Evolutionary conservation across 2,329 filamentous ascomycete species (phyloP).

Genomic region (Davidsoniella australis): DNA sequence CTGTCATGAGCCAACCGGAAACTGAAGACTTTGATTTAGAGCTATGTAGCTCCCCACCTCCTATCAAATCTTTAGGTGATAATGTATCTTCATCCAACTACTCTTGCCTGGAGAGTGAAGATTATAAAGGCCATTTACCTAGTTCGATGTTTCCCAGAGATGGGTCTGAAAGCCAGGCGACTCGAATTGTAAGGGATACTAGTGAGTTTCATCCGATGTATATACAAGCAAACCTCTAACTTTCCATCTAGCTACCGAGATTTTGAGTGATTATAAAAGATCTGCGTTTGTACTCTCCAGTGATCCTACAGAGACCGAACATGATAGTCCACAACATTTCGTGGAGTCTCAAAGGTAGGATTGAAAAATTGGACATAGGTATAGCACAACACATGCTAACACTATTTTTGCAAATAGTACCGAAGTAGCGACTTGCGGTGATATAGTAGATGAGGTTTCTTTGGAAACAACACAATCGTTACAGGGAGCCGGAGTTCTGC

Average conservation of each 20-base stretch:
- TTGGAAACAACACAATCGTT: too few relatives aligned
- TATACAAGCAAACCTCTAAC: not conserved
- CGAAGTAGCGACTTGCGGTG: too few relatives aligned
- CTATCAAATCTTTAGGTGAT: not conserved
- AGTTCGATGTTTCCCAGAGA: conserved; percentile 8
- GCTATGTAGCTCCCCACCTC: not conserved
- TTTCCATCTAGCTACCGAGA: not conserved
- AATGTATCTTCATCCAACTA: not conserved
- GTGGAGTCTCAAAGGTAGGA: too few relatives aligned
- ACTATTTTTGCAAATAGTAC: too few relatives aligned
- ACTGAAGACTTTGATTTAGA: not conserved
- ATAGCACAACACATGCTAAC: not conserved
- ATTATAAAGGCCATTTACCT: not conserved
- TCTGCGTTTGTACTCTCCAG: conserved; percentile 1
- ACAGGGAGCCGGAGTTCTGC: too few relatives aligned
- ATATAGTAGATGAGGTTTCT: too few relatives aligned
- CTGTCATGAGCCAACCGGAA: not conserved
- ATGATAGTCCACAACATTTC: not conserved
- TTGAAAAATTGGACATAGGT: too few relatives aligned
- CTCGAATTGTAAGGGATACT: not conserved
- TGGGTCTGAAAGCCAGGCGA: conserved; percentile 11
- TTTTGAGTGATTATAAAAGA: not conserved
- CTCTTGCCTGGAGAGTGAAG: too few relatives aligned
- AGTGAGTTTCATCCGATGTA: not conserved
- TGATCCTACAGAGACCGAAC: not conserved